A percentile compares a stretch with the other conserved stretches of the same genome.
Evolutionary conservation across 495 filamentous ascomycete species (phyloP).

Genomic region (Xylaria scruposa): DNA sequence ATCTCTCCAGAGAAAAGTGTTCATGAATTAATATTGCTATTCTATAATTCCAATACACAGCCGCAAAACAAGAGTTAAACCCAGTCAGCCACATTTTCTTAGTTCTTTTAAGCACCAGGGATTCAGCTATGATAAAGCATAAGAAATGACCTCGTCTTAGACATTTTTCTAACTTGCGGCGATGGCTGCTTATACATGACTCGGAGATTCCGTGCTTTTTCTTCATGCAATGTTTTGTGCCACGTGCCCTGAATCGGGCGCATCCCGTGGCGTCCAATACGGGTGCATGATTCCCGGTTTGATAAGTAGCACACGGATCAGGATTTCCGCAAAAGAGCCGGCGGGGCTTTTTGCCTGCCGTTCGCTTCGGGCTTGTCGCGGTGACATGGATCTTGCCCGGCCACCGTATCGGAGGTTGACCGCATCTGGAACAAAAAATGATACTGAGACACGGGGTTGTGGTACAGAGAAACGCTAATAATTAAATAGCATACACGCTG

Average conservation of each 20-base stretch:
- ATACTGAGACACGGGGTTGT: neutral
- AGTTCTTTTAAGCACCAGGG: neutral
- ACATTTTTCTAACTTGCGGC: neutral
- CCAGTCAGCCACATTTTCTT: neutral
- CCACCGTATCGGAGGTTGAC: neutral
- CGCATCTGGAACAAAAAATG: constrained; percentile 6
- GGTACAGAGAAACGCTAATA: neutral
- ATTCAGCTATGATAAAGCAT: neutral
- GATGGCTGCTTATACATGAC: constrained; percentile 27
- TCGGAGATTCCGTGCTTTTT: constrained; percentile 11
- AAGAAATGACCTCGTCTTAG: neutral
- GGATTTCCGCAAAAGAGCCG: constrained; percentile 1
- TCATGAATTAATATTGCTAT: neutral
- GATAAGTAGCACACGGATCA: constrained; percentile 1
- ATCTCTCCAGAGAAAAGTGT: neutral
- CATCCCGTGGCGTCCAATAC: neutral
- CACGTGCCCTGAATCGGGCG: neutral
- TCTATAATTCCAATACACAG: neutral
- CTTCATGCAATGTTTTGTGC: neutral
- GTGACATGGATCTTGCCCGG: neutral
- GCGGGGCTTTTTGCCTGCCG: constrained; percentile 12
- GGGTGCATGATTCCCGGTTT: neutral
- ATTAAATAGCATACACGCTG: neutral
- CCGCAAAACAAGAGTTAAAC: neutral
- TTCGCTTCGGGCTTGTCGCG: neutral